These are phyloP conservation scores for Ceriops decandra DNA, from an alignment of 345 rosid species.

Conservation along the genomic window DNA sequence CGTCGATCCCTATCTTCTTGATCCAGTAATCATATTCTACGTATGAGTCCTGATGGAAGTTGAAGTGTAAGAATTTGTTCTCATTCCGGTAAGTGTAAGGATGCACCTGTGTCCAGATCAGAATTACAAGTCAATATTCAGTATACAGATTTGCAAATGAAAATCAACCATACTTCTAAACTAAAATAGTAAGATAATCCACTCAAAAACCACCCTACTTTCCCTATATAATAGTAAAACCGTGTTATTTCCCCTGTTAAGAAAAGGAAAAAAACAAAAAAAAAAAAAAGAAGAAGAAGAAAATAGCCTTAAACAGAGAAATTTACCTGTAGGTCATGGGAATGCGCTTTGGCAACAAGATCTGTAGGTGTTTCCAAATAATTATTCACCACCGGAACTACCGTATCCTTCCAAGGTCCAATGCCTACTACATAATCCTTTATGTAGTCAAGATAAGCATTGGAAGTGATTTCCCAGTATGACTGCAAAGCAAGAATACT, in stretches of 20 bases:
- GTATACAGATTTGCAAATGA: neutral
- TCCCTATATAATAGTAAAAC: too few species aligned
- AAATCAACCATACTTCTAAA: neutral
- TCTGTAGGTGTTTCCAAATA: conserved; percentile 67
- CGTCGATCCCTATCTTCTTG: conserved; percentile 70
- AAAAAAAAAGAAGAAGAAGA: neutral
- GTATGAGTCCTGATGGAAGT: conserved; percentile 71
- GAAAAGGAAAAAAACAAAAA: too few species aligned
- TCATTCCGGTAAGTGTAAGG: conserved; percentile 86
- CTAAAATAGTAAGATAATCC: neutral
- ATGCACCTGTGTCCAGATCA: conserved; percentile 56
- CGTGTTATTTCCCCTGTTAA: too few species aligned
- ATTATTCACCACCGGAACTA: conserved; percentile 63
- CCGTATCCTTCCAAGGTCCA: conserved; percentile 97
- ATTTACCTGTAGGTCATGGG: conserved; percentile 68
- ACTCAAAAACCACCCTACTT: too few species aligned
- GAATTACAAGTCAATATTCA: neutral
- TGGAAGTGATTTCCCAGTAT: conserved; percentile 80
- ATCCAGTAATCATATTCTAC: conserved; percentile 78
- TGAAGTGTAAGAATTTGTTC: conserved; percentile 49
- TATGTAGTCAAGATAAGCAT: conserved; percentile 63
- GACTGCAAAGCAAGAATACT: conserved; percentile 48
- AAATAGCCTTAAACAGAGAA: neutral
- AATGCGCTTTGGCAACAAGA: conserved; percentile 82
- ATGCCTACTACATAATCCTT: conserved; percentile 84